phyloP scores from a whole-genome alignment of 345 rosid species.

The Diplotaxis tenuifolia region DNA sequence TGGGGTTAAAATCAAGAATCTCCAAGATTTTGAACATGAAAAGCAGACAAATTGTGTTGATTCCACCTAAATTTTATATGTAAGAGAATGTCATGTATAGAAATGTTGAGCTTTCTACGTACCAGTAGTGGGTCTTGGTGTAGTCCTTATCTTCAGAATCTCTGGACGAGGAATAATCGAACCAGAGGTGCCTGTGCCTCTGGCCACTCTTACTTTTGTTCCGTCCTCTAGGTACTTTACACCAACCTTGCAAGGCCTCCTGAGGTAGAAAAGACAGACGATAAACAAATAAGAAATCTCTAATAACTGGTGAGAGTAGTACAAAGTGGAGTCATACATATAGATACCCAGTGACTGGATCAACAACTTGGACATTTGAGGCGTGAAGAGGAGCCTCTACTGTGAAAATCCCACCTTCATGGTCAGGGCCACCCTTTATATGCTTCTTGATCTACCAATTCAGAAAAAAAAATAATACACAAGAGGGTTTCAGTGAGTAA shows the following conservation, averaged over 20 bases:
- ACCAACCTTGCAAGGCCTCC: constrained; percentile 91
- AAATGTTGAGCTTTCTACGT: constrained; percentile 9
- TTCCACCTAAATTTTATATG: neutral
- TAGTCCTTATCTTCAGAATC: constrained; percentile 77
- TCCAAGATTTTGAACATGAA: neutral
- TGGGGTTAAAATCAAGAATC: neutral
- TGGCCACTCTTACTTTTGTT: constrained; percentile 89
- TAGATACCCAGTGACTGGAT: constrained; percentile 82
- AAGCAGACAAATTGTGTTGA: neutral
- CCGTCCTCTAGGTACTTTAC: constrained; percentile 85
- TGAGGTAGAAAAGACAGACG: constrained; percentile 33
- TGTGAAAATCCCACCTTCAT: constrained; percentile 94
- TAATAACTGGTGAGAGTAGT: neutral
- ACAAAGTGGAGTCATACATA: constrained; percentile 20
- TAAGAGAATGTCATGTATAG: neutral
- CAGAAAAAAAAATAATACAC: neutral
- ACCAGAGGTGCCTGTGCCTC: constrained; percentile 84
- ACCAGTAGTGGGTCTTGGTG: constrained; percentile 89
- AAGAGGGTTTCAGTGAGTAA: neutral
- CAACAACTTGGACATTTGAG: constrained; percentile 92
- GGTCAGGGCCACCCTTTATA: constrained; percentile 81
- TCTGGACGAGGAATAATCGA: constrained; percentile 94
- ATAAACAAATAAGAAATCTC: neutral
- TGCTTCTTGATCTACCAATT: constrained; percentile 75
- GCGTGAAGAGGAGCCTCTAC: constrained; percentile 97